Conservation (phyloP, 176 grass and related monocot species). For the Alloteropsis semialata region DNA sequence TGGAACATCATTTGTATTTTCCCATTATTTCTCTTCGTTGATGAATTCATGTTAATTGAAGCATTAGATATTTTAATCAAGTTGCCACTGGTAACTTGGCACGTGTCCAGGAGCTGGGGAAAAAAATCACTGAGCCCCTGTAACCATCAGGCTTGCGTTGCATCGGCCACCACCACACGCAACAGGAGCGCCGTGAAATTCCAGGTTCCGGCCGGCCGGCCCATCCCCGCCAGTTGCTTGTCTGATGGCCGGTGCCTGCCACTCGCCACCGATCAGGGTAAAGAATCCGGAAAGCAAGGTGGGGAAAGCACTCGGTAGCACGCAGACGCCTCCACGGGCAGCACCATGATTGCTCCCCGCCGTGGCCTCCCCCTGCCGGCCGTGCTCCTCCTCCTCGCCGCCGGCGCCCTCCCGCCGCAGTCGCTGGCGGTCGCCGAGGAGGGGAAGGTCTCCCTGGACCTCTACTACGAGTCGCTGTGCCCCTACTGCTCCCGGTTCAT, state of each 20-base stretch:
- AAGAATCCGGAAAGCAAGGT: neutral
- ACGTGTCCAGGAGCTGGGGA: neutral
- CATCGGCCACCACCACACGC: neutral
- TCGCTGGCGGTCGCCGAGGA: neutral
- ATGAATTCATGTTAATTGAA: too few species aligned
- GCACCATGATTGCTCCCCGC: neutral
- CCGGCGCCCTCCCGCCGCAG: neutral
- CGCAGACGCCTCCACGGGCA: neutral
- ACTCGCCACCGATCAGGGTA: neutral
- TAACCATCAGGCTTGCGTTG: neutral
- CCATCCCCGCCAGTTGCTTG: neutral
- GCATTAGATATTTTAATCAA: too few species aligned
- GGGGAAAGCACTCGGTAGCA: neutral
- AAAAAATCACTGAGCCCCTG: neutral
- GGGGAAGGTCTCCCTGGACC: conserved; percentile 56
- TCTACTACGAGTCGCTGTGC: conserved; percentile 89
- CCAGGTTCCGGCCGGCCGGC: neutral
- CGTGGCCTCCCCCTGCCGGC: neutral
- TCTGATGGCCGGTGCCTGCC: neutral
- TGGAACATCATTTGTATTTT: too few species aligned
- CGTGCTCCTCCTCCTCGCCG: neutral
- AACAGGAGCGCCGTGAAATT: neutral
- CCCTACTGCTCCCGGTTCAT: conserved; percentile 78
- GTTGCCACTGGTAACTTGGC: neutral
- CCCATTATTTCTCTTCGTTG: too few species aligned